Conservation (phyloP, 345 rosid species). For the Garcia nutans region DNA sequence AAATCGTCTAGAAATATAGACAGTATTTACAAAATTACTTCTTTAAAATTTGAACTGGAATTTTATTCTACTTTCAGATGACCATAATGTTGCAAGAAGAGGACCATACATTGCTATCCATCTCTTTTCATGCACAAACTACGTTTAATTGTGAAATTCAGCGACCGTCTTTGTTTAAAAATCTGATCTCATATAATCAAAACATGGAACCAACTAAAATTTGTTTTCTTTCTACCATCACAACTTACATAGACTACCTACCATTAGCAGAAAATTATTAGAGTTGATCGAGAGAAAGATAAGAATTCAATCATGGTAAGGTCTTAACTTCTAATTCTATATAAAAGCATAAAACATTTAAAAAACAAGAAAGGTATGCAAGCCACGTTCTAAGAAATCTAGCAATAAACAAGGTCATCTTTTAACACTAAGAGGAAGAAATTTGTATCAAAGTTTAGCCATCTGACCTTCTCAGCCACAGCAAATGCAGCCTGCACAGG, state of each 20-base stretch:
- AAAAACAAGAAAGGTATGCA: background rate
- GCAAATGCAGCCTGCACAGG: conserved; percentile 99
- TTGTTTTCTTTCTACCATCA: background rate
- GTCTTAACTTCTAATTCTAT: background rate
- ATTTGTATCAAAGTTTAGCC: background rate
- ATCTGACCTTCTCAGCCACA: conserved; percentile 88
- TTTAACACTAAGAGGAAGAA: background rate
- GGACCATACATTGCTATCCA: background rate
- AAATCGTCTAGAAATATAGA: background rate
- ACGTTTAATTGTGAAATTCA: background rate
- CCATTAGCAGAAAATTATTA: background rate
- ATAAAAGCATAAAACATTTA: background rate
- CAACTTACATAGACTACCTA: background rate
- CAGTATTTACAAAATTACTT: background rate
- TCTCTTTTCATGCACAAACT: background rate
- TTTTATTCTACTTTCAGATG: background rate
- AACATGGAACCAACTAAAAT: background rate
- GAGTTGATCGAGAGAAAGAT: background rate
- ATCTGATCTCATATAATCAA: background rate
- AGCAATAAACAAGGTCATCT: background rate
- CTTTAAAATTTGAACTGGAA: background rate
- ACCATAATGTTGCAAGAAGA: background rate
- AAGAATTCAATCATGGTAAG: background rate
- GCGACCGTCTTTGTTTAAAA: background rate
- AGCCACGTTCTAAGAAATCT: background rate